Base-by-base conservation (phyloP, 2,329 filamentous ascomycete genomes). In the Ophiostoma fasciatum region DNA sequence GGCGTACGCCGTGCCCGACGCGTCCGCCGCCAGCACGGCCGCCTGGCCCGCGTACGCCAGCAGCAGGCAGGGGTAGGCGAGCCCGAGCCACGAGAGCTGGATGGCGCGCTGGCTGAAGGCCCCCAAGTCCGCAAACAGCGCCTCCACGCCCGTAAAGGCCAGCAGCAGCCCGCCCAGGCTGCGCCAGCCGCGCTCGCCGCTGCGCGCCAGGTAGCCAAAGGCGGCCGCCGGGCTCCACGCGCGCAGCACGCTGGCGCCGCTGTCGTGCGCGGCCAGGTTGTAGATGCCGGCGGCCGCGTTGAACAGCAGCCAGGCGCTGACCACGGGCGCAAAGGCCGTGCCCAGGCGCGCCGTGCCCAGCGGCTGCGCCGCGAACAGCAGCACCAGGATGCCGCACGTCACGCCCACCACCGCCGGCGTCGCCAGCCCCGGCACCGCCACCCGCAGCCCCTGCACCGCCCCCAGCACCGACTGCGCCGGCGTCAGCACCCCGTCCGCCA, bases 121-220 rank as follows among this genome's bases (percentile, higher is more conserved):
- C 23, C 80, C 81, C 7, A 87, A 61, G 47, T 87, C 80, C 4
- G 81, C 80, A 49, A 84, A 87, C 1, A 87, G 61, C 1, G 80
- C 78, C 51, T 85, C 81, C n/a, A 82, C 77, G 14, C 76, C 80
- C 2, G 81, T 85, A 48, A 87, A 85, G 3, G 75, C 69, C 9
- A 87, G 66, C 3, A 87, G 54, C 15, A 85, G 69, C 5, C 81
- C 80, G n/a, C 75, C 77, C 2, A 82, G 61, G 40, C 66, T 70
- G 39, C 60, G 62, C 76, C 77, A 82, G 1, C 72, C 76, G 5
- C 67, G 60, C 4, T 66, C 61, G 36, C 64, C 63, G 46, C 78
- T 73, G 12, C 69, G 62, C 15, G 68, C 52, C 27, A 82, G 62
- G 49, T 74, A 82, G 4, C 60, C 50, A 38, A 76, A 70, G 4